A percentile compares a stretch with the other conserved stretches of the same genome.
These are phyloP conservation scores for Mallotus repandus DNA, from an alignment of 441 rosid genomes.

Conservation along the genomic window DNA sequence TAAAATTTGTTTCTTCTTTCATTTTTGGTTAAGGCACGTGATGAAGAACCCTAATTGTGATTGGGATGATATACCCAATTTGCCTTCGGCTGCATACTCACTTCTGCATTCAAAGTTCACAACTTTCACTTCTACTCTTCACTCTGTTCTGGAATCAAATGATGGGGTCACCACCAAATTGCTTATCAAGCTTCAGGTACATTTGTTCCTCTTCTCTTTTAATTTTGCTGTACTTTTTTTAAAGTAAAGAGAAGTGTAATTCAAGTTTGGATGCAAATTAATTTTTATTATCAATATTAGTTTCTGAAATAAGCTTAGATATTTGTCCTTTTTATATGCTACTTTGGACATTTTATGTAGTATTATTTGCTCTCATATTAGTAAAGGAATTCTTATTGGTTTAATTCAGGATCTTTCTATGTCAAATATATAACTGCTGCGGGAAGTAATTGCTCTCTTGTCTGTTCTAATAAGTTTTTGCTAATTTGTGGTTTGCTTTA, in stretches of 20 bases:
- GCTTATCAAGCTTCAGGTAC: slow-evolving; percentile 74
- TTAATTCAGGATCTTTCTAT: not conserved
- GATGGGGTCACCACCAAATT: slow-evolving; percentile 44
- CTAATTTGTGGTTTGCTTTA: slow-evolving; percentile 35
- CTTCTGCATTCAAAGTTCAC: slow-evolving; percentile 72
- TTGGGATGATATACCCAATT: slow-evolving; percentile 62
- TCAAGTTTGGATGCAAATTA: not conserved
- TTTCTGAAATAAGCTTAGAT: not conserved
- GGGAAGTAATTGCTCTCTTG: no score
- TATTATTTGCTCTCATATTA: not conserved
- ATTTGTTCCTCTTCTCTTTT: not conserved
- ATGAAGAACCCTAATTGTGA: slow-evolving; percentile 74
- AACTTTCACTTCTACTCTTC: slow-evolving; percentile 24
- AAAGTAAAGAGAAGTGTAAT: not conserved
- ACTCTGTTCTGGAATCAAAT: no score
- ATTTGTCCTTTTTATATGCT: not conserved
- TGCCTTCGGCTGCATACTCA: slow-evolving; percentile 69
- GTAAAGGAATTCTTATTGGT: not conserved
- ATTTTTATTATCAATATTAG: not conserved
- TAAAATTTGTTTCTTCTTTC: no score
- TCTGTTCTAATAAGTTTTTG: not conserved
- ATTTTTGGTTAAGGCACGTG: slow-evolving; percentile 62
- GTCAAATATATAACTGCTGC: no score
- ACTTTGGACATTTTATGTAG: not conserved
- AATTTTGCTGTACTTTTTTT: not conserved